These are phyloP conservation scores for Lachnellula subtilissima DNA, from an alignment of 2,329 filamentous ascomycete species.

Conservation along the genomic window DNA sequence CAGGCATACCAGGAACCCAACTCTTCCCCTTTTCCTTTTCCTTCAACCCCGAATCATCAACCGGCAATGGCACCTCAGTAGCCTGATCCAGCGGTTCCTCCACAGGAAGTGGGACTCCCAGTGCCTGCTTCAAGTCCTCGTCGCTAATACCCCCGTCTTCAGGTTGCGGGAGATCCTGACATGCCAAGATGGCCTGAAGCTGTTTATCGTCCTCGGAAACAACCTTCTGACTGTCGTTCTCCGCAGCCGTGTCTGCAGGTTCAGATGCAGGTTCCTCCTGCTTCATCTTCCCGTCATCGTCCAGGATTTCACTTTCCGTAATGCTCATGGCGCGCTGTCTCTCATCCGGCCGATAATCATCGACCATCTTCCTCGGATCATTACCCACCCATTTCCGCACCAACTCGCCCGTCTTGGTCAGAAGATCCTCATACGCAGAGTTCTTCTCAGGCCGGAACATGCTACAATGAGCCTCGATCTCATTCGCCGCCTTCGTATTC, in stretches of 20 bases:
- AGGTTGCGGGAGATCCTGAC: conserved; percentile 17
- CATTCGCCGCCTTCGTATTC: conserved; percentile 22
- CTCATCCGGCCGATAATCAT: conserved; percentile 19
- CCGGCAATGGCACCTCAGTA: conserved; percentile 7
- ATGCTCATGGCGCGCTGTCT: conserved; percentile 10
- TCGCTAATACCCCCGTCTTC: conserved; percentile 21
- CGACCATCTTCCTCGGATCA: conserved; percentile 16
- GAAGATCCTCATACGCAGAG: conserved; percentile 19
- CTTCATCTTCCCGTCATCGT: conserved; percentile 24
- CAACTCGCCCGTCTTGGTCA: conserved; percentile 10
- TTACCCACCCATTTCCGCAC: conserved; percentile 17
- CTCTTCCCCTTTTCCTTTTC: neutral
- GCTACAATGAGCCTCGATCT: conserved; percentile 26
- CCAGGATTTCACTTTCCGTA: conserved; percentile 16
- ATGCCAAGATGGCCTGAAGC: conserved; percentile 20
- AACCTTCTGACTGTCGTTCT: too few species aligned
- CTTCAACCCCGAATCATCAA: neutral
- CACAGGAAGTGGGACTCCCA: conserved; percentile 17
- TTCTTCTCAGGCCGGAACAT: conserved; percentile 27
- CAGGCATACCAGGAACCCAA: neutral
- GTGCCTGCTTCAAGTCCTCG: conserved; percentile 17
- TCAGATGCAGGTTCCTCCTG: neutral
- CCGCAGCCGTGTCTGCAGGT: too few species aligned
- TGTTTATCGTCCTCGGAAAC: conserved; percentile 18
- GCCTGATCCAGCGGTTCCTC: conserved; percentile 15